A percentile compares a stretch with the other conserved stretches of the same genome.
Evolutionary conservation across 2,329 filamentous ascomycete species (phyloP).

Genomic region (Geosmithia morbida): DNA sequence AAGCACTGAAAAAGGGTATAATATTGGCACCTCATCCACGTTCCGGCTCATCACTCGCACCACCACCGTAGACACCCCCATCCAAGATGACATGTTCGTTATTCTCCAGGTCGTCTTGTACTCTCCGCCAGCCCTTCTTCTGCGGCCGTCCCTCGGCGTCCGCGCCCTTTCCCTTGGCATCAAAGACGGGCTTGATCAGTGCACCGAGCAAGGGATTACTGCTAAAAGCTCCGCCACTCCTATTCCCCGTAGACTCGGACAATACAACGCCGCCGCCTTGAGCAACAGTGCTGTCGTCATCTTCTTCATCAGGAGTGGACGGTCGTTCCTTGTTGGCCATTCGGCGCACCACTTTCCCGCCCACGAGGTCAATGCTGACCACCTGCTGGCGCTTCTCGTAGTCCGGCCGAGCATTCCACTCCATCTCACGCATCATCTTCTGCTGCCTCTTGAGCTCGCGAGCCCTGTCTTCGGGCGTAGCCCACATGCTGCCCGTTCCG

Average conservation of each 20-base stretch:
- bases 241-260: constrained; percentile 18
- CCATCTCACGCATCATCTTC: constrained; percentile 67
- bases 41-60: constrained; percentile 17
- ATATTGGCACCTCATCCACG: constrained; percentile 16
- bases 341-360: constrained; percentile 59
- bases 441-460: constrained; percentile 76
- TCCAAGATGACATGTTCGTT: constrained; percentile 46
- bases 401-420: constrained; percentile 72
- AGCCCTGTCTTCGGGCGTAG: constrained; percentile 68
- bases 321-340: constrained; percentile 51
- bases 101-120: constrained; percentile 44
- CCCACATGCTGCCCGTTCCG: constrained; percentile 52
- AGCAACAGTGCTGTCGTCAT: constrained; percentile 15
- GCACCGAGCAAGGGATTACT: constrained; percentile 52
- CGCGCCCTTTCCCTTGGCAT: constrained; percentile 35
- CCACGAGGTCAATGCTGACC: constrained; percentile 69
- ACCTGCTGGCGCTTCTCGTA: constrained; percentile 82
- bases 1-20: neutral
- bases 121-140: constrained; percentile 38
- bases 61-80: constrained; percentile 34
- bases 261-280: constrained; percentile 7
- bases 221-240: constrained; percentile 44
- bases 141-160: constrained; percentile 21
- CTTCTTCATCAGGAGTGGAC: constrained; percentile 31
- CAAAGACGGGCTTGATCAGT: constrained; percentile 49